phyloP scores from a whole-genome alignment of 176 grass and related monocot genomes.

The Ensete glaucum region DNA sequence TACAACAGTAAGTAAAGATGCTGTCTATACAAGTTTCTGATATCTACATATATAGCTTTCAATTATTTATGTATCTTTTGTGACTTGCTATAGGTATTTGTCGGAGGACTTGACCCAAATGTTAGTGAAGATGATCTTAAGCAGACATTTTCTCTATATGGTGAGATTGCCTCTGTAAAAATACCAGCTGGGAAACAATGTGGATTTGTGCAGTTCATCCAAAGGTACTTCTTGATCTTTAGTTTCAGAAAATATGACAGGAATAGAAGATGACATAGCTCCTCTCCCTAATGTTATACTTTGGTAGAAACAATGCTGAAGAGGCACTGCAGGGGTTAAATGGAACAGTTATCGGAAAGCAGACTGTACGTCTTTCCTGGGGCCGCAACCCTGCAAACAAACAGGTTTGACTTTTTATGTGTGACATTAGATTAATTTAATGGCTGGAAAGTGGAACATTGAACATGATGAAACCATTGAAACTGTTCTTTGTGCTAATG shows the following conservation, averaged over 20 bases:
- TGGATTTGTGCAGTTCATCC: constrained; percentile 84
- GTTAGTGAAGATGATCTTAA: constrained; percentile 85
- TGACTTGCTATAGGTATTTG: constrained; percentile 66
- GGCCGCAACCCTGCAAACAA: constrained; percentile 91
- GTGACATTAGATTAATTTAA: background rate
- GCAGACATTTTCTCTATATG: constrained; percentile 73
- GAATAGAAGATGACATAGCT: background rate
- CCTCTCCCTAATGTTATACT: background rate
- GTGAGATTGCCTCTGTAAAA: constrained; percentile 86
- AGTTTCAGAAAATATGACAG: background rate
- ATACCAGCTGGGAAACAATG: constrained; percentile 90
- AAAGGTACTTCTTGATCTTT: constrained; percentile 36
- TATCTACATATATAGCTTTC: constrained; percentile 5
- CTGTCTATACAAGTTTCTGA: constrained; percentile 11
- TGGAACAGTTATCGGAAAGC: constrained; percentile 70
- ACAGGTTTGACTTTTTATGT: constrained; percentile 33
- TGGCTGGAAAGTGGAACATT: too few relatives aligned
- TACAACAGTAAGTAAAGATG: constrained; percentile 63
- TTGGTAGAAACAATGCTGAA: constrained; percentile 72
- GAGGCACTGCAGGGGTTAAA: constrained; percentile 84
- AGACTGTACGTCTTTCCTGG: constrained; percentile 88
- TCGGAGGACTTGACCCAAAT: constrained; percentile 82
- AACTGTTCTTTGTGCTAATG: too few relatives aligned
- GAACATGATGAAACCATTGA: too few relatives aligned
- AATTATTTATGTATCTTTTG: constrained; percentile 3